Evolutionary conservation across 1,139 yeast species (phyloP), one percentile per base, ranked within the genome.

Genomic region (Lodderomyces orthopsilosis): DNA sequence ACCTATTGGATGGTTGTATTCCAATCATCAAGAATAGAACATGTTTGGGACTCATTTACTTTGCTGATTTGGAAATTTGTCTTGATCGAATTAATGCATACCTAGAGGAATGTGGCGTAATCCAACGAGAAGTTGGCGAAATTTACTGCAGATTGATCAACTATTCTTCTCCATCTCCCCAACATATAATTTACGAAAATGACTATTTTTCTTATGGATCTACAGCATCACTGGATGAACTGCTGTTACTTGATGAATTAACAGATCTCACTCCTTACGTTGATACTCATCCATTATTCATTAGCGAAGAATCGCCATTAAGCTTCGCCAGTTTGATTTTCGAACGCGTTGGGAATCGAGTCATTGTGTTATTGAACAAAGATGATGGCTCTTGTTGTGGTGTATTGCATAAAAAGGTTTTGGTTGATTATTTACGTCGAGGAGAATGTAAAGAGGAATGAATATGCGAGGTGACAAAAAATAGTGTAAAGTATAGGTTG

Each of bases 241-340:
- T 4, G 6, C 34, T 15, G 34, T 6, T 58, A 22, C 51, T 67
- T 35, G 54, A 58, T 17, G 61, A 58, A 4, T 53, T 74, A 38
- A 62, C 71, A 2, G 76, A 77, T 52, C 61, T 80, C 37, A 64
- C 75, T 1, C 54, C 58, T 10, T 64, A 65, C 36, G 65, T 79
- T n/a, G 82, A 79, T 50, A 55, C 58, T 10, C 65, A 75, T 12
- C 84, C 85, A 0, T 66, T 80, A 15, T 69, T 73, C 37, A 55
- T 80, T 42, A 80, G 78, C 48, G 55, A 74, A 38, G 68, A 73
- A 43, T 70, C 81, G 17, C 82, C 80, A 24, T 54, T 80, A 38
- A 68, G 79, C 18, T 63, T 80, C 46, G 82, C 81, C 2, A 77
- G 79, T 50, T 63, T 74, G 56, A 65, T 80, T 22, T 80, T 80